Evolutionary conservation across 192 early-diverging fungal genomes (phyloP).

Genomic region (Podila horticola): DNA sequence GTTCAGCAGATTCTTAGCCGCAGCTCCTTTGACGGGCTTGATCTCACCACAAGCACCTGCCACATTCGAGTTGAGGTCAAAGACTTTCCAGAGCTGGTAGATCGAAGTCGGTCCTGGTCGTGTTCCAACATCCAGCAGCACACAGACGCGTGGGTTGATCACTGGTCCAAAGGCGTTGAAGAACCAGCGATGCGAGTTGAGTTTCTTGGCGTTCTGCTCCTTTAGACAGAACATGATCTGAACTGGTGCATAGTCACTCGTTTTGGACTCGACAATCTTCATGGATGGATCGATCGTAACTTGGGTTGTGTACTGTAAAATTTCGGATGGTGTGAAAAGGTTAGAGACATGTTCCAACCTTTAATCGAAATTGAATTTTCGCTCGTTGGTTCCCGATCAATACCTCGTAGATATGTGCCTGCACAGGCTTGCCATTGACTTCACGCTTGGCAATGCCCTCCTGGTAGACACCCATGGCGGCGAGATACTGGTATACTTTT

Average conservation of each 20-base stretch:
- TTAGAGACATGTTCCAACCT: too few species aligned
- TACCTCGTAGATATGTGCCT: conserved; percentile 85
- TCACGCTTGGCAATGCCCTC: conserved; percentile 72
- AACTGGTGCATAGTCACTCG: conserved; percentile 65
- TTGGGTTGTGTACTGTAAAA: conserved; percentile 83
- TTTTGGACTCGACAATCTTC: conserved; percentile 61
- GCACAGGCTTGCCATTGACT: conserved; percentile 75
- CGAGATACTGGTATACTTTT: conserved; percentile 59
- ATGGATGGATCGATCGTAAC: conserved; percentile 70
- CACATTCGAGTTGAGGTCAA: conserved; percentile 72
- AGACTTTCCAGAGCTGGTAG: conserved; percentile 69
- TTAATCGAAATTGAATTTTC: background rate
- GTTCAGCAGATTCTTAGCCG: conserved; percentile 69
- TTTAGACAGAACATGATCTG: conserved; percentile 84
- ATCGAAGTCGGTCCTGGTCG: conserved; percentile 66
- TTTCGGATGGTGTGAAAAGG: background rate
- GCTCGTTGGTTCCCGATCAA: background rate
- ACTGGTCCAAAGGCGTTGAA: conserved; percentile 77
- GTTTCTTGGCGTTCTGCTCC: conserved; percentile 84
- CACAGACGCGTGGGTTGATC: conserved; percentile 72
- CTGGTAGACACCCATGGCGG: conserved; percentile 70
- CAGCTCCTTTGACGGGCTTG: conserved; percentile 60
- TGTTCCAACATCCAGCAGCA: conserved; percentile 82
- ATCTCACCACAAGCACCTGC: conserved; percentile 88
- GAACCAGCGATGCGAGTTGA: conserved; percentile 82